Conservation (phyloP, 2,329 filamentous ascomycete species). For the Colletotrichum salicis region DNA sequence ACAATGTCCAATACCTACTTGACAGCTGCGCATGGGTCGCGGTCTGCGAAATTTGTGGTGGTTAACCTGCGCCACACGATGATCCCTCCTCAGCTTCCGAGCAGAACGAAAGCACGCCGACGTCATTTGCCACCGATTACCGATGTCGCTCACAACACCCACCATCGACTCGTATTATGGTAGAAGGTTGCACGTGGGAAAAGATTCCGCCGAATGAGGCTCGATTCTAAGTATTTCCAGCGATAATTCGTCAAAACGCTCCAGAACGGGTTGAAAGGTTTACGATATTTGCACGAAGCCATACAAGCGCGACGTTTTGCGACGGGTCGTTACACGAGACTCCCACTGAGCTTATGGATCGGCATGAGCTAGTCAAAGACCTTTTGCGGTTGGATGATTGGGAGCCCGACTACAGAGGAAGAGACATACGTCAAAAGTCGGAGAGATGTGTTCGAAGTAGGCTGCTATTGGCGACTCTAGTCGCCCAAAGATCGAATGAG, state of each 20-base stretch:
- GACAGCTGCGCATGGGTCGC: not conserved
- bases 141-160: not conserved
- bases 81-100: slow-evolving; percentile 6
- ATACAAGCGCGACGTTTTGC: not conserved
- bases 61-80: slow-evolving; percentile 3
- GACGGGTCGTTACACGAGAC: not conserved
- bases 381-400: too few relatives aligned
- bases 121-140: slow-evolving; percentile 30
- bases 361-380: not conserved
- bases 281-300: not conserved
- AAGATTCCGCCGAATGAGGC: not conserved
- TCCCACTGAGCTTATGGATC: not conserved
- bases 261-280: not conserved
- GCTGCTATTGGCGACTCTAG: not conserved
- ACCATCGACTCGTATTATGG: not conserved
- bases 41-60: not conserved
- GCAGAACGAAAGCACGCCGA: slow-evolving; percentile 9
- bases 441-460: not conserved
- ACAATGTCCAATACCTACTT: not conserved
- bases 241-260: not conserved
- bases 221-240: not conserved
- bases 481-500: not conserved
- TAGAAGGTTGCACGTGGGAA: too few relatives aligned
- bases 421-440: not conserved
- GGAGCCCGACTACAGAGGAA: not conserved